Percentiles rank a stretch among this genome's conserved stretches.
These are phyloP conservation scores for Pichia manshurica DNA, from an alignment of 805 yeast genomes.

Conservation along the genomic window DNA sequence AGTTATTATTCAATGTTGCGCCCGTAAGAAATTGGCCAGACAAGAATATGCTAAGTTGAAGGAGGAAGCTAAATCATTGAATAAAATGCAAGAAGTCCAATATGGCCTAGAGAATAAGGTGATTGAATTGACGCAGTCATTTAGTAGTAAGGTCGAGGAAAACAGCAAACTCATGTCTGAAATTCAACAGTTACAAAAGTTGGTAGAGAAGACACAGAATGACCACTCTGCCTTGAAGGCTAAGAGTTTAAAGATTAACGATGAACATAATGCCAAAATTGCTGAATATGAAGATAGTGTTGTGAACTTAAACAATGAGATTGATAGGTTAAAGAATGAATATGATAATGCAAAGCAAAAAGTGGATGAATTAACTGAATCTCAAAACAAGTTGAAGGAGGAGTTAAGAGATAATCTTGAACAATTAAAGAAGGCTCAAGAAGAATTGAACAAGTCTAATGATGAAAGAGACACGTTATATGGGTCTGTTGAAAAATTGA, in stretches of 20 bases:
- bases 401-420: slow-evolving; percentile 58
- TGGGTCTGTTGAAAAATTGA: slow-evolving; percentile 51
- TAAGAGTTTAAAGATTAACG: slow-evolving; percentile 49
- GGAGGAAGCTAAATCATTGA: slow-evolving; percentile 88
- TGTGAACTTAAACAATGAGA: slow-evolving; percentile 47
- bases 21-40: slow-evolving; percentile 72
- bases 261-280: slow-evolving; percentile 40
- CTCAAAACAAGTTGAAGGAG: slow-evolving; percentile 56
- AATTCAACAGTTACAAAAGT: slow-evolving; percentile 46
- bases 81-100: slow-evolving; percentile 84
- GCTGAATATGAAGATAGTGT: slow-evolving; percentile 45
- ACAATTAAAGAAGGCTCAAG: slow-evolving; percentile 56
- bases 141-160: slow-evolving; percentile 74
- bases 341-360: slow-evolving; percentile 52
- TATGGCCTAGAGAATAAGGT: slow-evolving; percentile 94
- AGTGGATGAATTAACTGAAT: slow-evolving; percentile 53
- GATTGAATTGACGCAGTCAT: slow-evolving; percentile 85
- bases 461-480: slow-evolving; percentile 63
- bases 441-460: slow-evolving; percentile 51
- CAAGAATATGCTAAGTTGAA: slow-evolving; percentile 57
- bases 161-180: slow-evolving; percentile 66
- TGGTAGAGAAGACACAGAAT: slow-evolving; percentile 48
- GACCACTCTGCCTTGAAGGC: slow-evolving; percentile 50
- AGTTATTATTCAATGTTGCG: slow-evolving; percentile 66
- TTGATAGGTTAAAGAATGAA: slow-evolving; percentile 48